These are phyloP conservation scores for Solanum ahanhuiri DNA, from an alignment of 257 asterid species.

Conservation along the genomic window DNA sequence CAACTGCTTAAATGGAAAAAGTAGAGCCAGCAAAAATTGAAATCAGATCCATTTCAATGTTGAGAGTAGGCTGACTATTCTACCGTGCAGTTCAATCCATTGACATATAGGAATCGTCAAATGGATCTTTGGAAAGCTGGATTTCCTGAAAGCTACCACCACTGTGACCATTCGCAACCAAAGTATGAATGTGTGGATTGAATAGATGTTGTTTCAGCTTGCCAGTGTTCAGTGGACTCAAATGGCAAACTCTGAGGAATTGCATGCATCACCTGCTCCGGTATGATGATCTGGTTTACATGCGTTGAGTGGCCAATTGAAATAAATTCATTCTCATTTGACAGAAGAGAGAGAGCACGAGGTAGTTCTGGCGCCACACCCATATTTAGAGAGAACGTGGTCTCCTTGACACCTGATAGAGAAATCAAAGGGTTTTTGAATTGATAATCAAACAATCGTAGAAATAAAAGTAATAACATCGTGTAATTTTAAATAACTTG, in stretches of 20 bases:
- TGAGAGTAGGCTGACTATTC: background rate
- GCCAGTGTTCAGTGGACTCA: constrained; percentile 54
- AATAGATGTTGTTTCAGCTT: constrained; percentile 24
- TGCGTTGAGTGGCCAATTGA: constrained; percentile 23
- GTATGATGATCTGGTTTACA: constrained; percentile 12
- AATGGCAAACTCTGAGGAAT: constrained; percentile 37
- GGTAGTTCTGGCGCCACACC: constrained; percentile 35
- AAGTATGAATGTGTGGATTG: constrained; percentile 12
- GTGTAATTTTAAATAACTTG: background rate
- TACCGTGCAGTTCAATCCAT: constrained; percentile 17
- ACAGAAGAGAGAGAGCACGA: constrained; percentile 98
- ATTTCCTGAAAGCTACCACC: constrained; percentile 28
- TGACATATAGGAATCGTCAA: constrained; percentile 39
- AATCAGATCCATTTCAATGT: background rate
- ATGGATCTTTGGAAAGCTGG: constrained; percentile 32
- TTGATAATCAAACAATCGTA: background rate
- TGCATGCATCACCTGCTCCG: constrained; percentile 27
- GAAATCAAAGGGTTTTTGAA: background rate
- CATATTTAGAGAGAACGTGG: constrained; percentile 14
- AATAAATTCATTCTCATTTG: constrained; percentile 42
- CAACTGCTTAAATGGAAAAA: background rate
- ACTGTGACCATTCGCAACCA: constrained; percentile 14
- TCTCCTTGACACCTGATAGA: constrained; percentile 46
- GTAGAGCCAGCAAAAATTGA: background rate
- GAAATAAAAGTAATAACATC: background rate